These are phyloP conservation scores for Astrocystis sublimbata DNA, from an alignment of 495 filamentous ascomycete genomes.

Conservation along the genomic window DNA sequence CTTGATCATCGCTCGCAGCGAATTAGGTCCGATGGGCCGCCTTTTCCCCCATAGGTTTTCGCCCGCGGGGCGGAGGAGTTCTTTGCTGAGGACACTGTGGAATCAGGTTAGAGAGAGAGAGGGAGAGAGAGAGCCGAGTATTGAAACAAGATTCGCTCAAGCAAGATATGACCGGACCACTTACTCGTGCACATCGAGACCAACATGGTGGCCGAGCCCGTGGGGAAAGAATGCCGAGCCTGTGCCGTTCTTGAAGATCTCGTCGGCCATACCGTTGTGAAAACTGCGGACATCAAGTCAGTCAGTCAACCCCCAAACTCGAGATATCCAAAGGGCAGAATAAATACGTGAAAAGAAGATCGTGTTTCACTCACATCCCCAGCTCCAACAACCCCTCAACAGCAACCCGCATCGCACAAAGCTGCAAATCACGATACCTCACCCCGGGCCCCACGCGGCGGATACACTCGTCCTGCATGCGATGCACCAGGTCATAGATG, in stretches of 20 bases:
- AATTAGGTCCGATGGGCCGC: slow-evolving; percentile 32
- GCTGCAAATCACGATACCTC: slow-evolving; percentile 65
- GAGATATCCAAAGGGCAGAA: too few relatives aligned
- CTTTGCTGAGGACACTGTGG: slow-evolving; percentile 33
- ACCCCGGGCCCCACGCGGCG: slow-evolving; percentile 63
- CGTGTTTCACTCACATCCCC: slow-evolving; percentile 61
- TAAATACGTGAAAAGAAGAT: too few relatives aligned
- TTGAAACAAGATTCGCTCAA: not conserved
- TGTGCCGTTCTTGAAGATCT: slow-evolving; percentile 68
- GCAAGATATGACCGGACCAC: not conserved
- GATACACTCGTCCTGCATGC: slow-evolving; percentile 83
- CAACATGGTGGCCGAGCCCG: slow-evolving; percentile 85
- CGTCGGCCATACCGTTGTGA: slow-evolving; percentile 55
- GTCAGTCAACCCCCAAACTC: slow-evolving; percentile 59
- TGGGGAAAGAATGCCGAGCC: slow-evolving; percentile 86
- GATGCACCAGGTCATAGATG: slow-evolving; percentile 74
- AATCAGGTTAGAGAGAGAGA: not conserved
- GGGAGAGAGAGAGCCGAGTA: not conserved
- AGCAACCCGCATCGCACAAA: slow-evolving; percentile 70
- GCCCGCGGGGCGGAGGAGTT: slow-evolving; percentile 31
- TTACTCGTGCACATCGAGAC: slow-evolving; percentile 83
- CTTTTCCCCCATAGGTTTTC: slow-evolving; percentile 36
- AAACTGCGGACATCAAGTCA: slow-evolving; percentile 25
- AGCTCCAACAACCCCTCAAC: slow-evolving; percentile 68
- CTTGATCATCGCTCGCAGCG: slow-evolving; percentile 36